Conservation (phyloP, 2,329 filamentous ascomycete genomes). For the Pseudogymnoascus sp. region DNA sequence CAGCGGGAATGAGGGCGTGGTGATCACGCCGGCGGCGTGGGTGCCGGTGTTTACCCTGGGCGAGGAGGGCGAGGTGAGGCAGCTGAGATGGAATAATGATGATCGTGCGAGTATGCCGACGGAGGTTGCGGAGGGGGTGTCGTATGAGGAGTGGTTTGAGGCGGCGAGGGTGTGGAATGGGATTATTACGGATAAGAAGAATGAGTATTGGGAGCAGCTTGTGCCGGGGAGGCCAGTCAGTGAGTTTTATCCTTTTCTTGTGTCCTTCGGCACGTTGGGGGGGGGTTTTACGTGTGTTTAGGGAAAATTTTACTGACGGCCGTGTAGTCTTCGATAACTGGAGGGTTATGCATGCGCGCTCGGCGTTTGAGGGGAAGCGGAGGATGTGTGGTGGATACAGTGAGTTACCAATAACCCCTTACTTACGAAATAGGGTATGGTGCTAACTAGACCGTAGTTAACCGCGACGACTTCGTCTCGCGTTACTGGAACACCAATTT, state of each 20-base stretch:
- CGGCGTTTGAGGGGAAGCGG: constrained; percentile 72
- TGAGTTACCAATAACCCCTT: constrained; percentile 38
- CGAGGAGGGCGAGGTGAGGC: constrained; percentile 38
- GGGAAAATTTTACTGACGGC: not conserved
- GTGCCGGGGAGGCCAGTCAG: constrained; percentile 68
- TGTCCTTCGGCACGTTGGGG: not conserved
- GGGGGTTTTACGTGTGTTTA: too few species aligned
- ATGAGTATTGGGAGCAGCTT: constrained; percentile 75
- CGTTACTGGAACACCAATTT: constrained; percentile 66
- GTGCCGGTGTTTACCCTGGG: constrained; percentile 66
- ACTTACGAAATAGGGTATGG: not conserved
- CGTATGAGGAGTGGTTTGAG: constrained; percentile 56
- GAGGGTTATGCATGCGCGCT: constrained; percentile 82
- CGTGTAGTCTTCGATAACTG: constrained; percentile 84
- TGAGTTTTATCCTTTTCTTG: constrained; percentile 35
- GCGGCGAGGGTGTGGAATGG: constrained; percentile 68
- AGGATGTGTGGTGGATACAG: constrained; percentile 89
- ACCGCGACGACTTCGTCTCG: constrained; percentile 72
- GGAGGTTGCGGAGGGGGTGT: not conserved
- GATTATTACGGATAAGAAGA: constrained; percentile 55
- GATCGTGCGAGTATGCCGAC: constrained; percentile 62
- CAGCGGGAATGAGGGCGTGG: constrained; percentile 77
- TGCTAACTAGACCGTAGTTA: constrained; percentile 43
- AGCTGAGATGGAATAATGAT: constrained; percentile 88
- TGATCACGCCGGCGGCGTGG: constrained; percentile 61